A percentile compares a stretch with the other conserved stretches of the same genome.
Conservation (phyloP, 1,284 basidiomycete species). For the Volvariella surrecta region DNA sequence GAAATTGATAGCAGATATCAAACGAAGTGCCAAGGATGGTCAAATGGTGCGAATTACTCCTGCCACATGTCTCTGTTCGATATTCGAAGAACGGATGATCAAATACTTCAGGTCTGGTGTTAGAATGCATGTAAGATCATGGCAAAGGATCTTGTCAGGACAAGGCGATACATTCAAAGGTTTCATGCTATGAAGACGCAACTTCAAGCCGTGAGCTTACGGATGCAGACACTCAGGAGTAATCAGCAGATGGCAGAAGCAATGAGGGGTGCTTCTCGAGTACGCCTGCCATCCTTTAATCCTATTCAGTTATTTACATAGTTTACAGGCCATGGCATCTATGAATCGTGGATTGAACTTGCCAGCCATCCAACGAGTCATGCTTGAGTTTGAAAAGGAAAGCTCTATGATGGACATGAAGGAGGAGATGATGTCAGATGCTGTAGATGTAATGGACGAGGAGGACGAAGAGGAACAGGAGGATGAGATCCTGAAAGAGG, state of each 20-base stretch:
- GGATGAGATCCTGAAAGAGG: conserved; percentile 93
- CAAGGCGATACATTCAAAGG: conserved; percentile 92
- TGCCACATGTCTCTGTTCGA: too few relatives aligned
- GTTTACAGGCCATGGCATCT: conserved; percentile 84
- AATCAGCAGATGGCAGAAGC: conserved; percentile 99
- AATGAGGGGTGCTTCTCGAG: conserved; percentile 96
- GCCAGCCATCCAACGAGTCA: conserved; percentile 90
- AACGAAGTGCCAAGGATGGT: conserved; percentile 91
- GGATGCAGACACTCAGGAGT: conserved; percentile 94
- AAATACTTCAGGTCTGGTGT: conserved; percentile 1
- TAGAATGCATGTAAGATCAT: conserved; percentile 98
- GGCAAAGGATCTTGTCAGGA: conserved; percentile 97
- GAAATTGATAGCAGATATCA: conserved; percentile 91
- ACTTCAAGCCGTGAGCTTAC: conserved; percentile 90
- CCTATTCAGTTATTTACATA: conserved; percentile 2
- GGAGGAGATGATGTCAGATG: conserved; percentile 99
- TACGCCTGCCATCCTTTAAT: conserved; percentile 30
- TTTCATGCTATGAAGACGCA: conserved; percentile 99
- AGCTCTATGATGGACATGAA: conserved; percentile 99
- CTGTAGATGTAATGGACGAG: conserved; percentile 97
- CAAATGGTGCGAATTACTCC: conserved; percentile 79
- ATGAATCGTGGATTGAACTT: conserved; percentile 97
- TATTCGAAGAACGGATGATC: neutral
- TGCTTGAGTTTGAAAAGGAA: conserved; percentile 98
- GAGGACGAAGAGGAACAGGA: conserved; percentile 95